These are phyloP conservation scores for Marsdenia floribunda DNA, from an alignment of 257 asterid species.

Conservation along the genomic window DNA sequence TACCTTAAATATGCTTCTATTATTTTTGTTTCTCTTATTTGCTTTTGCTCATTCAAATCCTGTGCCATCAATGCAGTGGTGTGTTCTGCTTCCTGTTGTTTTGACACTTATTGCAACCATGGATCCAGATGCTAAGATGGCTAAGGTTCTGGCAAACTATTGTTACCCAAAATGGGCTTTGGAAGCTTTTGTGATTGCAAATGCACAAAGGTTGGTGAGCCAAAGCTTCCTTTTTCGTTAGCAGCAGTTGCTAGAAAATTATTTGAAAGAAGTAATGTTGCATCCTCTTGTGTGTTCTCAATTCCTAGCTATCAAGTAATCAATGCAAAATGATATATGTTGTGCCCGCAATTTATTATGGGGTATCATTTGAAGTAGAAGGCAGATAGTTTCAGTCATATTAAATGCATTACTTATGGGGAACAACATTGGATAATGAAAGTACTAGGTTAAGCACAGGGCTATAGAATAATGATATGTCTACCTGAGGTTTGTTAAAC, in stretches of 20 bases:
- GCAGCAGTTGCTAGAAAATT: neutral
- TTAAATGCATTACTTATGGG: neutral
- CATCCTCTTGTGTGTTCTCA: constrained; percentile 8
- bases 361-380: neutral
- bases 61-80: constrained; percentile 58
- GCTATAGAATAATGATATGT: neutral
- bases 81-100: constrained; percentile 95
- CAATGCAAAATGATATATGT: neutral
- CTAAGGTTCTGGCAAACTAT: constrained; percentile 38
- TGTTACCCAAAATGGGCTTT: constrained; percentile 93
- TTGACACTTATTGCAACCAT: constrained; percentile 76
- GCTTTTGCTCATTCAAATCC: constrained; percentile 6
- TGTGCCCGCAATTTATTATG: neutral
- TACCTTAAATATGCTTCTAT: neutral
- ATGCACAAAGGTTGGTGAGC: constrained; percentile 73
- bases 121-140: constrained; percentile 58
- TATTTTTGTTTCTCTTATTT: neutral
- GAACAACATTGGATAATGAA: neutral
- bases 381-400: neutral
- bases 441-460: no score
- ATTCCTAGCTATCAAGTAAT: neutral
- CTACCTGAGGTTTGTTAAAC: neutral
- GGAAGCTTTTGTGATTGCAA: constrained; percentile 79
- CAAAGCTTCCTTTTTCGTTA: neutral
- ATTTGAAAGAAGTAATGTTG: neutral